Evolutionary conservation across 78 protist genomes (phyloP).

Genomic region (Dictyostelium brefeldianum): DNA sequence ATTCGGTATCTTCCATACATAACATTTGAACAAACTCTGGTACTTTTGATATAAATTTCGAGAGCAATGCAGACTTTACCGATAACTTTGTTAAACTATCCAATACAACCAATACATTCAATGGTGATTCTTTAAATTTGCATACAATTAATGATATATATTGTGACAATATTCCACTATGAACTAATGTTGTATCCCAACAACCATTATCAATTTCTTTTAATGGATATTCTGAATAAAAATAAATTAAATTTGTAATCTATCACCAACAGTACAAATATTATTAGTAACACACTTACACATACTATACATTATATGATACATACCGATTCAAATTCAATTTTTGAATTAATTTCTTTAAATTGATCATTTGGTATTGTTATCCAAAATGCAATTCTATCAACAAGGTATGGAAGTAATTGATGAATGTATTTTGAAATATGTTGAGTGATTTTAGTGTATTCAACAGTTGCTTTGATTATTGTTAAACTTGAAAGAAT

Average conservation of each 20-base stretch:
- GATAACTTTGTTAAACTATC: background rate
- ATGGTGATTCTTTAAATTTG: background rate
- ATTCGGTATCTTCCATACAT: background rate
- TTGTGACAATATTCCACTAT: conserved; percentile 22
- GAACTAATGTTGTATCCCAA: background rate
- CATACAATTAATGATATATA: background rate
- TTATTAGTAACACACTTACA: background rate
- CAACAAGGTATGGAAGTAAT: background rate
- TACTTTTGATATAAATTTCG: conserved; percentile 21
- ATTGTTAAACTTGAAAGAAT: conserved; percentile 23
- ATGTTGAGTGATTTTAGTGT: background rate
- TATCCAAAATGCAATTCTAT: conserved; percentile 21
- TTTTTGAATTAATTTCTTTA: conserved; percentile 18
- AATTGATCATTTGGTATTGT: conserved; percentile 33
- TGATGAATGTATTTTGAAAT: conserved; percentile 13
- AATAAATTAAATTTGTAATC: conserved; percentile 24
- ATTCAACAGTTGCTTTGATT: background rate
- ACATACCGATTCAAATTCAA: conserved; percentile 42
- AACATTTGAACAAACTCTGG: conserved; percentile 13
- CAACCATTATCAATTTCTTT: background rate
- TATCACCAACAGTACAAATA: background rate
- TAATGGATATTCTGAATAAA: conserved; percentile 21
- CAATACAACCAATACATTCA: background rate
- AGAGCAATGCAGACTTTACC: conserved; percentile 5
- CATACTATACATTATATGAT: background rate